Conservation (phyloP, 2,329 filamentous ascomycete genomes). For the Emmonsiellopsis sp. region DNA sequence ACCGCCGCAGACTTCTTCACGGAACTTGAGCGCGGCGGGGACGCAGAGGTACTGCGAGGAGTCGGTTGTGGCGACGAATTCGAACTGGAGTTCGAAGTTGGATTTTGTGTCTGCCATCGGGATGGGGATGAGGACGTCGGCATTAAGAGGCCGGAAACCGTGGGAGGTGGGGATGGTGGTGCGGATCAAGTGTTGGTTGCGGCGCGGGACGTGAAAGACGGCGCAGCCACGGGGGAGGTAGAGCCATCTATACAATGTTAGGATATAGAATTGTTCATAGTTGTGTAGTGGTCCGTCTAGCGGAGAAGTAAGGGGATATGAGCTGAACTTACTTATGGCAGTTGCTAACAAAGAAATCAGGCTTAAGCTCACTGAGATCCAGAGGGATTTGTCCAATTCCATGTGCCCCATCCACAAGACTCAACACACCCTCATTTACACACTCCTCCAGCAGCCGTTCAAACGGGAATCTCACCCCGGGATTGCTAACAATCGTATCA, state of each 20-base stretch:
- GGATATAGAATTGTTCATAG: too few relatives aligned
- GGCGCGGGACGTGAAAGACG: conserved; percentile 64
- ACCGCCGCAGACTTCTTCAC: conserved; percentile 59
- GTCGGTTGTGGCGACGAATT: conserved; percentile 69
- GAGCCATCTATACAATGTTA: conserved; percentile 54
- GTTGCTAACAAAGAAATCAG: conserved; percentile 82
- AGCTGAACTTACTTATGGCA: conserved; percentile 55
- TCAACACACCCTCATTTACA: conserved; percentile 56
- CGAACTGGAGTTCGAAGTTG: conserved; percentile 60
- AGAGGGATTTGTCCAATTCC: conserved; percentile 69
- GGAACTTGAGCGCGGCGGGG: conserved; percentile 61
- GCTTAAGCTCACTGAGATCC: conserved; percentile 55
- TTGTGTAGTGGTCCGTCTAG: too few relatives aligned
- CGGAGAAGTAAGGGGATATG: not conserved
- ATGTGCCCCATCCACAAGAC: conserved; percentile 76
- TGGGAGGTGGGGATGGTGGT: conserved; percentile 72
- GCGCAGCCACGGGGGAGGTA: conserved; percentile 70
- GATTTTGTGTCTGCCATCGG: conserved; percentile 34
- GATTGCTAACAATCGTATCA: conserved; percentile 70
- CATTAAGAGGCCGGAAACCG: conserved; percentile 51
- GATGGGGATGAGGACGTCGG: conserved; percentile 6
- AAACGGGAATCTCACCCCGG: conserved; percentile 72
- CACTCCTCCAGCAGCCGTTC: conserved; percentile 57
- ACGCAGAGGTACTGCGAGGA: conserved; percentile 63
- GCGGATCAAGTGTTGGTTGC: conserved; percentile 67